Evolutionary conservation across 495 filamentous ascomycete genomes (phyloP), one percentile per base, ranked within the genome.

Genomic region (Aspergillus bridgeri): DNA sequence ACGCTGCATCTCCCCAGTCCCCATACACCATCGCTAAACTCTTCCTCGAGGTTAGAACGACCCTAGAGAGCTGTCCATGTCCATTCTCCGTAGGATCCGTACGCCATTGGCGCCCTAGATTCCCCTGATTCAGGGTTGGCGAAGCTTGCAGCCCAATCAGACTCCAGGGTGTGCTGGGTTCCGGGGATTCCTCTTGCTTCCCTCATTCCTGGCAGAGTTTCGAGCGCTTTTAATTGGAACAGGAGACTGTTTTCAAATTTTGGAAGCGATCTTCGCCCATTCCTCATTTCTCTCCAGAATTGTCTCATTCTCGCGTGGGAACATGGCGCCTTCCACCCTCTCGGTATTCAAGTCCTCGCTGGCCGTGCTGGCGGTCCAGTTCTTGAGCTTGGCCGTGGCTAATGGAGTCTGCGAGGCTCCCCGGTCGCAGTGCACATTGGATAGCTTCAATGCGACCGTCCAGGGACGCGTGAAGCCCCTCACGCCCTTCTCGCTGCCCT

Each of bases 401-500:
- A 13, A 15, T 38, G 33, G 33, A 38, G 33, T 38, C 33, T 38
- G 33, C 13, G 11, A 15, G 33, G 33, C 13, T 38, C 33, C 33
- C 33, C 33, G 9, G 33, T 38, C 33, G 33, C 9, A 38, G 33
- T 58, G 56, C 48, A 52, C 46, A n/a, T 9, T 58, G 13, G 42
- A 29, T 27, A 51, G 42, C 48, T 60, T 65, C 46, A 62, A 65
- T 42, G 21, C 54, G 43, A 60, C 54, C 7, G 21, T 59, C 8
- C 19, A 23, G 7, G 63, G 63, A 6, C 63, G 49, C 23, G 57
- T 65, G 3, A 44, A 57, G 24, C 18, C 53, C 8, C 46, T 59
- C 3, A 51, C 54, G 6, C 63, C 63, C 2, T 53, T 65, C 48
- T 51, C 61, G 8, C 57, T 59, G 5, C 60, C 60, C 1, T 65